phyloP scores from a whole-genome alignment of 2,329 filamentous ascomycete genomes.

The Claviceps sp. region DNA sequence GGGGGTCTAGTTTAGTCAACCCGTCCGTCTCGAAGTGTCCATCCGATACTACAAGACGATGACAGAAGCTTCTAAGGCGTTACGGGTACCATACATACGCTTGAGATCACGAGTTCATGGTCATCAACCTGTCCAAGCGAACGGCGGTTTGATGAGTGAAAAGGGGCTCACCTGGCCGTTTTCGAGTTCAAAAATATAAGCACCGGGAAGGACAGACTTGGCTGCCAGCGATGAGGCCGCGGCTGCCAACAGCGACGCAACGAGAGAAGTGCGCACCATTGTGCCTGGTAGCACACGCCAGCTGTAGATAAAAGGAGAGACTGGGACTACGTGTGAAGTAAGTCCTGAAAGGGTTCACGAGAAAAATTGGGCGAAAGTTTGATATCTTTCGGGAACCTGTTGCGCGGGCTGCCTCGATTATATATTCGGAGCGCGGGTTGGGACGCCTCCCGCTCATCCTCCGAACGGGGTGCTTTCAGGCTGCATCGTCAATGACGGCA shows the following conservation, averaged over 20 bases:
- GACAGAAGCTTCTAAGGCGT: no score
- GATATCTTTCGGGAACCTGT: no score
- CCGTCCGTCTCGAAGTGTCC: no score
- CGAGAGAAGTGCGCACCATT: constrained; percentile 10
- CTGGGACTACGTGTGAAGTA: background rate
- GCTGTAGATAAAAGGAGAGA: background rate
- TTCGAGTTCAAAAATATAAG: constrained; percentile 12
- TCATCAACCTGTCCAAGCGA: no score
- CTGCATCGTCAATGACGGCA: background rate
- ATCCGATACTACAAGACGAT: no score
- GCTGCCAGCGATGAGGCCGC: constrained; percentile 6
- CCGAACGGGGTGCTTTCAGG: background rate
- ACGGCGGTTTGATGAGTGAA: background rate
- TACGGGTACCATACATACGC: no score
- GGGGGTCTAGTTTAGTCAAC: no score
- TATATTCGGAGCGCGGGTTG: background rate
- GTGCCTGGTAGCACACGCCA: background rate
- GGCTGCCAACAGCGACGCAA: constrained; percentile 8
- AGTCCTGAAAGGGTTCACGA: background rate
- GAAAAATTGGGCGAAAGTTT: no score
- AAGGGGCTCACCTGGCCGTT: constrained; percentile 9
- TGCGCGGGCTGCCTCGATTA: background rate
- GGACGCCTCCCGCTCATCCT: background rate
- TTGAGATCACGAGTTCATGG: no score
- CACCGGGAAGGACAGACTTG: constrained; percentile 8